Base-by-base conservation (phyloP, 2,329 filamentous ascomycete species). In the Fusarium anthophilum region DNA sequence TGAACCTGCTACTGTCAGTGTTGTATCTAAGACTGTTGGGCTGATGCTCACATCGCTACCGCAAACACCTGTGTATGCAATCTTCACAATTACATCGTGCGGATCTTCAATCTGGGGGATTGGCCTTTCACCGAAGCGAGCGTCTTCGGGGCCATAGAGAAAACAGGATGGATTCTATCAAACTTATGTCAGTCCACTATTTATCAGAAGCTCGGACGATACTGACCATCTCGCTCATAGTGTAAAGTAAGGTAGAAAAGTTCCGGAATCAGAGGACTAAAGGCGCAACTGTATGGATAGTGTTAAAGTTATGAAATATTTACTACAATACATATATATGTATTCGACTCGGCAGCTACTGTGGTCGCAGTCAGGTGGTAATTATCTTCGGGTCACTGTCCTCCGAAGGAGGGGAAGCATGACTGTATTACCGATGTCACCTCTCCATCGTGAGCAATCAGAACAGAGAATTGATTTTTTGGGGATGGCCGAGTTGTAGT, bases 1-100 rank as follows among this genome's bases (percentile, higher is more conserved):
- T 98, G 85, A 77, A 94, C 93, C 84, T 97, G 6, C 5, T 17
- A 7, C 13, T 24, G 15, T 74, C 10, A 72, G 22, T 4, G 17
- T 24, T 18, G 3, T 12, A 6, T 48, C 12, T 3, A 11, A 11
- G 18, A 20, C 51, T 6, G 15, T 13, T 2, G 5, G 20, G 18
- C 12, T 24, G 8, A 6, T 22, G 39, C 68, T 61, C 15, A 79
- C 78, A 47, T 80, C 78, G 14, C 76, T 78, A 6, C 78, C 78
- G n/a, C 78, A 80, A 47, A 80, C 77, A 6, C 78, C 78, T 18
- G 74, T 69, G n/a, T 72, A 79, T 20, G 58, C 51, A 18, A 80
- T 74, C 14, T 64, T 68, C 24, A 79, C 64, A 15, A 80, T 56
- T 1, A 79, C 67, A 35, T 79, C 77, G 14, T 76, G 51, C 9